These are phyloP conservation scores for Encephalitozoon hellem DNA, from an alignment of 371 early-diverging fungal species.

Conservation along the genomic window DNA sequence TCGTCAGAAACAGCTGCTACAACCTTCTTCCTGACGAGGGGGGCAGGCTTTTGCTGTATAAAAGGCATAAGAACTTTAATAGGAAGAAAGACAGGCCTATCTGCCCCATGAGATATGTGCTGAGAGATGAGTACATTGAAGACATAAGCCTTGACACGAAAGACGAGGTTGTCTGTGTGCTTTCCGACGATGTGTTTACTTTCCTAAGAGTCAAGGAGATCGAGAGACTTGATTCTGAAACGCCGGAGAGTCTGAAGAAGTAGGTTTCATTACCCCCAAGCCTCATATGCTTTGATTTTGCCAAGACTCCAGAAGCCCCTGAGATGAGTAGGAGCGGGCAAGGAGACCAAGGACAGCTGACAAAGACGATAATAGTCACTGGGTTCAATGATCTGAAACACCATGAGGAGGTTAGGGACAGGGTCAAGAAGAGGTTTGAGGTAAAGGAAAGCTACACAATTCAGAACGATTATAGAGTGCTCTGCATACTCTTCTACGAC, in stretches of 20 bases:
- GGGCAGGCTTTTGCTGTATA: not conserved
- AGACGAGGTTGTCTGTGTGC: not conserved
- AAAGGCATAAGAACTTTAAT: not conserved
- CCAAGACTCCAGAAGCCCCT: not conserved
- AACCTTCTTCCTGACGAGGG: not conserved
- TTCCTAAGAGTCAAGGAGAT: not conserved
- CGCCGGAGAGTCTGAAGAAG: not conserved
- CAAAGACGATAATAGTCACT: slow-evolving; percentile 51
- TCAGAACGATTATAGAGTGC: slow-evolving; percentile 31
- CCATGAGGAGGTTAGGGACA: slow-evolving; percentile 1
- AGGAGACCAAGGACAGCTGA: slow-evolving; percentile 13
- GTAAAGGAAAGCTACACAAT: slow-evolving; percentile 52
- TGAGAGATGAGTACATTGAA: not conserved
- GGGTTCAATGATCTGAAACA: slow-evolving; percentile 27
- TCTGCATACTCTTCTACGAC: slow-evolving; percentile 58
- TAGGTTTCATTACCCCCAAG: not conserved
- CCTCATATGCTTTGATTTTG: not conserved
- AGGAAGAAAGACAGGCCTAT: not conserved
- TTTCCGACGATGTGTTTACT: not conserved
- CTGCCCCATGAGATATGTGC: not conserved
- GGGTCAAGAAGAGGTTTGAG: slow-evolving; percentile 21
- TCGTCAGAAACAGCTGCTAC: not conserved
- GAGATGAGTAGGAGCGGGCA: not conserved
- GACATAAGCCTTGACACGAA: not conserved
- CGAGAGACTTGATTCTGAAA: not conserved